Evolutionary conservation across 495 filamentous ascomycete genomes (phyloP).

Genomic region (Penicillium samsonianum): DNA sequence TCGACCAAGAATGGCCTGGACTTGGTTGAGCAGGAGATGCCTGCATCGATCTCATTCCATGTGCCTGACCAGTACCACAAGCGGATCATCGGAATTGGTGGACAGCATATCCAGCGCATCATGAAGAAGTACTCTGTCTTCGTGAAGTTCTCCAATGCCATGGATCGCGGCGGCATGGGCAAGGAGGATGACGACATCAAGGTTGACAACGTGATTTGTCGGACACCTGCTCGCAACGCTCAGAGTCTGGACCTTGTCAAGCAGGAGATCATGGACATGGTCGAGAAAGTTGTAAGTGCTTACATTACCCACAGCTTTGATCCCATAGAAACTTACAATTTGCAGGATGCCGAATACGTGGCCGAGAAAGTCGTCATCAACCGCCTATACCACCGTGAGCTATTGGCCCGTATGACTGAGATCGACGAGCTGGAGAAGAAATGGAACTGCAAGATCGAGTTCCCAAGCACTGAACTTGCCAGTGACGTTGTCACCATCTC

Average conservation of each 20-base stretch:
- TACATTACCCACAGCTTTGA: neutral
- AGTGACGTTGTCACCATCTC: slow-evolving; percentile 95
- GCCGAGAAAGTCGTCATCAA: slow-evolving; percentile 90
- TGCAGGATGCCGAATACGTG: slow-evolving; percentile 89
- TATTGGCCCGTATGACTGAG: slow-evolving; percentile 80
- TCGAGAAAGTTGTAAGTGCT: slow-evolving; percentile 79
- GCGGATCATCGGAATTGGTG: slow-evolving; percentile 97
- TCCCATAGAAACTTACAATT: slow-evolving; percentile 9
- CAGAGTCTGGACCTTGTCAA: slow-evolving; percentile 96
- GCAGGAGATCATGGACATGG: slow-evolving; percentile 99
- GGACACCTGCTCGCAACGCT: slow-evolving; percentile 94
- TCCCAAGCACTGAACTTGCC: slow-evolving; percentile 94
- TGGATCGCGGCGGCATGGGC: slow-evolving; percentile 93
- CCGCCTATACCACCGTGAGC: slow-evolving; percentile 90
- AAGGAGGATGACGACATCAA: slow-evolving; percentile 97
- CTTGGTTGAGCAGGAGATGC: slow-evolving; percentile 98
- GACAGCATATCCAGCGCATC: slow-evolving; percentile 97
- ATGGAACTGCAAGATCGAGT: slow-evolving; percentile 98
- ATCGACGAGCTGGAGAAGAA: slow-evolving; percentile 96
- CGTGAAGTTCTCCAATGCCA: slow-evolving; percentile 99
- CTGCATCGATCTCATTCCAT: slow-evolving; percentile 97
- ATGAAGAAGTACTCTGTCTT: slow-evolving; percentile 99
- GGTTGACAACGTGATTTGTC: slow-evolving; percentile 98
- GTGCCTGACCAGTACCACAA: slow-evolving; percentile 99
- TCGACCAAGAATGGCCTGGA: slow-evolving; percentile 88